These are phyloP conservation scores for Stereocaulon alpinum DNA, from an alignment of 495 filamentous ascomycete species.

Conservation along the genomic window DNA sequence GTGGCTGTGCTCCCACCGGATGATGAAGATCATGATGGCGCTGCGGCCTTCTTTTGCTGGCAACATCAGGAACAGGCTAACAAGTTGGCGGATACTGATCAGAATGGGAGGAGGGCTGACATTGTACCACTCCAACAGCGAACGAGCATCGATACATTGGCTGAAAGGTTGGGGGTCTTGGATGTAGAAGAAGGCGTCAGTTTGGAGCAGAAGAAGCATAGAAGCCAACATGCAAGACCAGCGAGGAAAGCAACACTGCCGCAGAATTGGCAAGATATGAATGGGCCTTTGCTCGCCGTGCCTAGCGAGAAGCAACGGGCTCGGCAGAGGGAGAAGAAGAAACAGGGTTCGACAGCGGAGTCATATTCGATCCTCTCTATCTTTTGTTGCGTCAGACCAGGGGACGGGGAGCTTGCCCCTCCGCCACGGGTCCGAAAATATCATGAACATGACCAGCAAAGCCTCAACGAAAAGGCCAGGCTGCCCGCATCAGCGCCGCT, in stretches of 20 bases:
- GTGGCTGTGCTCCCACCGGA: conserved; percentile 30
- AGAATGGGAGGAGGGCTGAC: conserved; percentile 12
- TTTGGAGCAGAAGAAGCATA: conserved; percentile 17
- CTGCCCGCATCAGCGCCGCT: background rate
- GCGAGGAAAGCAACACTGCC: conserved; percentile 23
- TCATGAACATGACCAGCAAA: background rate
- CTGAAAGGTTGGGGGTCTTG: conserved; percentile 66
- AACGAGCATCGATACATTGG: conserved; percentile 72
- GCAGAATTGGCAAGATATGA: conserved; percentile 30
- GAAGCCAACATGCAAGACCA: conserved; percentile 21
- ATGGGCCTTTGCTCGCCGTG: conserved; percentile 31
- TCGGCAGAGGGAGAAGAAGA: background rate
- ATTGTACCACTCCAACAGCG: conserved; percentile 40
- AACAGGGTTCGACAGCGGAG: conserved; percentile 2
- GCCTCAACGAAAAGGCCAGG: background rate
- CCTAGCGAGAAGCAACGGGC: conserved; percentile 16
- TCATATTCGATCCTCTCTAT: conserved; percentile 1
- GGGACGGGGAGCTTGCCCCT: background rate
- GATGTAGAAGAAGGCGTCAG: conserved; percentile 38
- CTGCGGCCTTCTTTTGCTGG: conserved; percentile 70
- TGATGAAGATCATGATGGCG: conserved; percentile 32
- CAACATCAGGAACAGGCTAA: conserved; percentile 84
- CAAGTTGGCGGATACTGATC: conserved; percentile 15
- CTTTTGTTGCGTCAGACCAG: conserved; percentile 11
- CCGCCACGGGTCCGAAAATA: conserved; percentile 11